Percentiles rank a stretch among this genome's conserved stretches.
Conservation (phyloP, 2,329 filamentous ascomycete genomes). For the Stachybotrys chartarum region DNA sequence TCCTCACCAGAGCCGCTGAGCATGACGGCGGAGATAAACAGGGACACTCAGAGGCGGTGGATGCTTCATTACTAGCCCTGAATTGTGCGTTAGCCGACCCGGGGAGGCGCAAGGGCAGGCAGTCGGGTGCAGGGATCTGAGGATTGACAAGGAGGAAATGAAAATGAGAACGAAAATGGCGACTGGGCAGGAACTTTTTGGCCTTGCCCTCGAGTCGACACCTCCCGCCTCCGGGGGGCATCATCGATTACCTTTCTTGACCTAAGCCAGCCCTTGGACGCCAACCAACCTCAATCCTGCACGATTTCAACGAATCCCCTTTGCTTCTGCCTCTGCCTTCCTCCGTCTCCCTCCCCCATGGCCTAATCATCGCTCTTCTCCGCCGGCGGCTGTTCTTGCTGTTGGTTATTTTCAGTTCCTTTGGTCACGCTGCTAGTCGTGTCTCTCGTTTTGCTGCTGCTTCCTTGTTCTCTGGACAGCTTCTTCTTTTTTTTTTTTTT, state of each 20-base stretch:
- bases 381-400: background rate
- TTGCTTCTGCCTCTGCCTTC: background rate
- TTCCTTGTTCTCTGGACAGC: background rate
- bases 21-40: too few relatives aligned
- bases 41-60: too few relatives aligned
- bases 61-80: too few relatives aligned
- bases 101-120: too few relatives aligned
- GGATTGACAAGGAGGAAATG: too few relatives aligned
- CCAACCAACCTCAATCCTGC: background rate
- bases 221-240: background rate
- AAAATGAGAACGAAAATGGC: too few relatives aligned
- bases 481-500: too few relatives aligned
- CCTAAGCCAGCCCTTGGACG: background rate
- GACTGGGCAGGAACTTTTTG: too few relatives aligned
- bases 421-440: background rate
- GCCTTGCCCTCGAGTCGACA: background rate
- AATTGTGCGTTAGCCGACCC: too few relatives aligned
- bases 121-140: too few relatives aligned
- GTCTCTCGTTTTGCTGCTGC: background rate
- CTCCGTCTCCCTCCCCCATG: background rate
- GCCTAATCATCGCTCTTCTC: background rate
- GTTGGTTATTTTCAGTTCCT: background rate
- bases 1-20: too few relatives aligned
- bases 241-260: background rate
- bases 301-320: background rate